Evolutionary conservation across 352 stramenopile species (phyloP), one percentile per base, ranked within the genome.

Genomic region (Globisporangium sylvaticum): DNA sequence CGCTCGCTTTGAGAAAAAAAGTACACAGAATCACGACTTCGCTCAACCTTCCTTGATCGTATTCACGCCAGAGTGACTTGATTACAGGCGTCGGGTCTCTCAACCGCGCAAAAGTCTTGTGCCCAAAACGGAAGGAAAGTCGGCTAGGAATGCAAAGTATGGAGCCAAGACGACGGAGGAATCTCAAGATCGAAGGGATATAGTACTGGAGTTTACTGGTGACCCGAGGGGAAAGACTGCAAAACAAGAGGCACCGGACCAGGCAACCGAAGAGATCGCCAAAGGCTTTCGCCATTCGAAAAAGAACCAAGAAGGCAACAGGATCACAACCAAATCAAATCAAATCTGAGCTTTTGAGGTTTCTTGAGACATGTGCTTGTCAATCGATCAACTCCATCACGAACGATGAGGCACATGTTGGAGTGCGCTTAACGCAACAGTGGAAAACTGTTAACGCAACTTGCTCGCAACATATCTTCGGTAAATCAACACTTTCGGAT

Each of bases 1-100:
- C 52, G 52, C 24, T 57, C 25, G 52, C 22, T 8, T 34, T 34
- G n/a, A 54, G 15, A 57, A n/a, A 32, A 56, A 56, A 57, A 34
- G 3, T 44, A 14, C 3, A 44, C 10, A 44, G 37, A 44, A 44
- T 44, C 37, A 44, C 12, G 14, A 44, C 37, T 44, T 44, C 14
- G 14, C 32, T 32, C 29, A 12, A 8, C 5, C 24, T 31, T 15
- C n/a, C n/a, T 3, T 14, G 24, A 57, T 57, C 52, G 52, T 57
- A 57, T 57, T 57, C 52, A 57, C 52, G 24, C 10, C 24, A 15
- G 52, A 32, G 52, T 29, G 52, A 44, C 52, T 18, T 57, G 52
- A 57, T 57, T 57, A 57, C 52, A 57, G 6, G 52, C 29, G 52
- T 4, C 52, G 14, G 24, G 52, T 57, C 52, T 57, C 52, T 57